Percentiles rank a stretch among this genome's conserved stretches.
phyloP scores from a whole-genome alignment of 805 yeast genomes.

The Saturnispora serradocipensis region DNA sequence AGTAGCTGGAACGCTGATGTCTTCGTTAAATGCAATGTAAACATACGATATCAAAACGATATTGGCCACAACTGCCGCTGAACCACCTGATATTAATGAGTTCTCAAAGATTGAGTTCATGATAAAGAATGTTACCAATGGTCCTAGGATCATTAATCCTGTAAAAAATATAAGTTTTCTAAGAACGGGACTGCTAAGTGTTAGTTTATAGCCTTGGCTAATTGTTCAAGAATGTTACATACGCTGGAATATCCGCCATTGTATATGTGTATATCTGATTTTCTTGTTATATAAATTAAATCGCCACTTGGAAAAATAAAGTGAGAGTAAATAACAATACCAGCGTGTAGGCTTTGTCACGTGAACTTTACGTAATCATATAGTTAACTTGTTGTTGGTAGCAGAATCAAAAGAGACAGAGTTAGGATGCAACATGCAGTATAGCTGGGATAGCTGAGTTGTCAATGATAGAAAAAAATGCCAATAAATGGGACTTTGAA shows the following conservation, averaged over 20 bases:
- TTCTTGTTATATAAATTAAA: no score
- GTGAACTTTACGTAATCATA: background rate
- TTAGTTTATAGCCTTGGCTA: background rate
- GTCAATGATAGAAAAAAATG: no score
- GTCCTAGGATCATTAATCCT: slow-evolving; percentile 64
- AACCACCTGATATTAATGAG: slow-evolving; percentile 64
- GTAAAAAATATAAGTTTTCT: slow-evolving; percentile 66
- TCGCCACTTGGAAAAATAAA: background rate
- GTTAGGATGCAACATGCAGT: no score
- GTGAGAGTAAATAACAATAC: background rate
- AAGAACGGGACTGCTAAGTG: slow-evolving; percentile 43
- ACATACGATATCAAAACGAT: slow-evolving; percentile 65
- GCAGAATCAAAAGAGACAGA: no score
- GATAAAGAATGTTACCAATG: slow-evolving; percentile 53
- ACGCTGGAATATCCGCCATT: slow-evolving; percentile 32
- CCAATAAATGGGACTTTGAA: no score
- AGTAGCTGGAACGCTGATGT: slow-evolving; percentile 21
- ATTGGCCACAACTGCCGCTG: slow-evolving; percentile 73
- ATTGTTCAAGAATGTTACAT: slow-evolving; percentile 13
- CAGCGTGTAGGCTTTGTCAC: no score
- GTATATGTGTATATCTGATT: background rate
- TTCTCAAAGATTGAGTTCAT: slow-evolving; percentile 29
- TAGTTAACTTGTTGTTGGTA: no score
- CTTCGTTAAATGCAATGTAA: slow-evolving; percentile 66
- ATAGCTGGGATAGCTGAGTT: no score